Base-by-base conservation (phyloP, 2,329 filamentous ascomycete genomes). In the Chaetomium globosum region DNA sequence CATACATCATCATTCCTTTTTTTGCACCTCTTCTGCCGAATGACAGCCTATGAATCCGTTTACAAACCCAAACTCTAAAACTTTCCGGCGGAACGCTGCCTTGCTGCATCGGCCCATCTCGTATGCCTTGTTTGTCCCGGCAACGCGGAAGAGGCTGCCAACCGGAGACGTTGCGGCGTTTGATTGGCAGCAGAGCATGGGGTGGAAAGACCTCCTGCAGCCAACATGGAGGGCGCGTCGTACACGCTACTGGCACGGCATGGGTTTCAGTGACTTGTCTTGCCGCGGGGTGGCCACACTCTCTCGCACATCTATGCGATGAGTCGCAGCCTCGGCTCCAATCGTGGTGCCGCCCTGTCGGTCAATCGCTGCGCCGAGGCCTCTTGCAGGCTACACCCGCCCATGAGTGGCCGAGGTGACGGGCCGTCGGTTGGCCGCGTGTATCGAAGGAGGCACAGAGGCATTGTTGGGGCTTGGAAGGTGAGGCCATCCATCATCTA, bases 111-210 rank as follows among this genome's bases (percentile, higher is more conserved):
- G 6, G 23, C 2, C 12, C 21, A 39, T 13, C 19, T 48, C 33
- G 21, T 36, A 39, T n/a, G 13, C 52, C 28, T 43, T 63, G 63
- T 59, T 60, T 54, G 65, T 33, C 54, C 67, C 63, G 31, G 31
- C 57, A 26, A 19, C 6, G 23, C 43, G 65, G 64, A 59, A 61
- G 12, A 12, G 63, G 60, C 49, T 59, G 48, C 33, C 39, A 54
- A 48, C 65, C 31, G 23, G 43, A 64, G 19, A 64, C 67, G 63
- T 65, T 65, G 58, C 63, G 52, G 16, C 12, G 39, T 21, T 30
- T 69, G 61, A 69, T 69, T 69, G 67, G 63, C 21, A 63, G 58
- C 54, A 12, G 23, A 43, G 49, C 10, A 28, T 10, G 3, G 46
- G 26, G 26, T 39, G 10, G 52, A 51, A 30, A 52, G 36, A 8